phyloP scores from a whole-genome alignment of 2,329 filamentous ascomycete species.

The Colletotrichum higginsianum region DNA sequence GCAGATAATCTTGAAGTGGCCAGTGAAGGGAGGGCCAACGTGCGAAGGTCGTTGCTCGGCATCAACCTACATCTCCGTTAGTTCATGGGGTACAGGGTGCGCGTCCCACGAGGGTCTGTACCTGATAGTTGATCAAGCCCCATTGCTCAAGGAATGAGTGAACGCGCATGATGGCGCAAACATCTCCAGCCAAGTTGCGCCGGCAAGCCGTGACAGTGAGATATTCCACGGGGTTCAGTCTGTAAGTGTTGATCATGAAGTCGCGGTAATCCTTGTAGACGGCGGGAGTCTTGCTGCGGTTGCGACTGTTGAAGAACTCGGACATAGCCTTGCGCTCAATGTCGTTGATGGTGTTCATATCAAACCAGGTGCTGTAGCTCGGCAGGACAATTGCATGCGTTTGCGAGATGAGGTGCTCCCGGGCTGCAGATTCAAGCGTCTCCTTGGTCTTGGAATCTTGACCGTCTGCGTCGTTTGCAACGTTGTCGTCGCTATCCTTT shows the following conservation, averaged over 20 bases:
- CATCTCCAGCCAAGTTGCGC: conserved; percentile 94
- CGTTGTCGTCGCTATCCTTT: conserved; percentile 61
- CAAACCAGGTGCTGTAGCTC: conserved; percentile 99
- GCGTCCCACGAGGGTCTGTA: conserved; percentile 56
- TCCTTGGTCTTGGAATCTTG: conserved; percentile 82
- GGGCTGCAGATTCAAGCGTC: conserved; percentile 85
- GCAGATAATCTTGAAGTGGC: conserved; percentile 95
- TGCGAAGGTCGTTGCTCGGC: conserved; percentile 95
- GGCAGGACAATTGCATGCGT: conserved; percentile 96
- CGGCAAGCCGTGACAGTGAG: conserved; percentile 96
- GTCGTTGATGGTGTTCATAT: conserved; percentile 93
- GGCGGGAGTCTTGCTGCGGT: conserved; percentile 96
- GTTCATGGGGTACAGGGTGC: conserved; percentile 4
- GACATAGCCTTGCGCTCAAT: conserved; percentile 96
- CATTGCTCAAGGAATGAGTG: conserved; percentile 98
- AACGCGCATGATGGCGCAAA: conserved; percentile 99
- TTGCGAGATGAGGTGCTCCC: conserved; percentile 92
- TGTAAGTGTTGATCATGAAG: conserved; percentile 99
- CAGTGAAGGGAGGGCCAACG: conserved; percentile 96
- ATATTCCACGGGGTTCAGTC: conserved; percentile 95
- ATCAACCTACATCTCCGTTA: conserved; percentile 78
- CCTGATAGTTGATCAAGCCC: conserved; percentile 99
- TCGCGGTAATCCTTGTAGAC: conserved; percentile 99
- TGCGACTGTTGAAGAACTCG: conserved; percentile 98
- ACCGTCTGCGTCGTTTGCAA: conserved; percentile 61